Evolutionary conservation across 2,329 filamentous ascomycete species (phyloP).

Genomic region (Apiospora marii): DNA sequence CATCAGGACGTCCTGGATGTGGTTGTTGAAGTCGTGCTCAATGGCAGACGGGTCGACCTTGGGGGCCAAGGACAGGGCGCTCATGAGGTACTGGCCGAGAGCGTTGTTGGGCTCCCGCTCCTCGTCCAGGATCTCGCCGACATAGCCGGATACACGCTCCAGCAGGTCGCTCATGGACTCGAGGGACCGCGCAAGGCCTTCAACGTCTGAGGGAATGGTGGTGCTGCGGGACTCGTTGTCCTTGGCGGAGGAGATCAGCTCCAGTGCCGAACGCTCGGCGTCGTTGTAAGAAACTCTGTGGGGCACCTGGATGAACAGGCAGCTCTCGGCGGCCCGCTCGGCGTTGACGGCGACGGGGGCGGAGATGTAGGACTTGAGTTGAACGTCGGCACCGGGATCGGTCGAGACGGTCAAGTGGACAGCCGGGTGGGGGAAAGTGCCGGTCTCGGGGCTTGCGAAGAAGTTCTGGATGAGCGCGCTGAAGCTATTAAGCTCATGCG

Average conservation of each 20-base stretch:
- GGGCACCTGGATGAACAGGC: constrained; percentile 96
- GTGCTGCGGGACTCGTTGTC: constrained; percentile 78
- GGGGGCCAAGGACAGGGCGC: constrained; percentile 88
- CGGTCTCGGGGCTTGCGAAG: constrained; percentile 95
- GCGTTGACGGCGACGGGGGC: constrained; percentile 93
- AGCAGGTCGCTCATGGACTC: constrained; percentile 90
- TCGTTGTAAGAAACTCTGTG: constrained; percentile 91
- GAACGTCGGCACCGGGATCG: constrained; percentile 85
- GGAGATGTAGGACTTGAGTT: constrained; percentile 93
- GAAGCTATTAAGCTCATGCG: constrained; percentile 97
- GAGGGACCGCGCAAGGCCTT: constrained; percentile 84
- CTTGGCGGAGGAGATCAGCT: constrained; percentile 84
- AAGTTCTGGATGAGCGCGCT: constrained; percentile 99
- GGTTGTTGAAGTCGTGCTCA: constrained; percentile 99
- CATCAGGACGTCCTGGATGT: constrained; percentile 98
- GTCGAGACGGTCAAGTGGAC: constrained; percentile 96
- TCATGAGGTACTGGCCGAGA: constrained; percentile 93
- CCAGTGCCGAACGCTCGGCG: constrained; percentile 70
- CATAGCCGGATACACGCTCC: constrained; percentile 90
- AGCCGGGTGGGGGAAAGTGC: constrained; percentile 96
- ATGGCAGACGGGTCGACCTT: constrained; percentile 93
- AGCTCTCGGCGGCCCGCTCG: constrained; percentile 94
- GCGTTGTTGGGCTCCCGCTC: constrained; percentile 88
- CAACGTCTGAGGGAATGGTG: constrained; percentile 84
- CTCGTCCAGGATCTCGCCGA: constrained; percentile 93